Evolutionary conservation across 164 flowering plant species (phyloP), one percentile per base, ranked within the genome.

Genomic region (Nelumbo lutea): DNA sequence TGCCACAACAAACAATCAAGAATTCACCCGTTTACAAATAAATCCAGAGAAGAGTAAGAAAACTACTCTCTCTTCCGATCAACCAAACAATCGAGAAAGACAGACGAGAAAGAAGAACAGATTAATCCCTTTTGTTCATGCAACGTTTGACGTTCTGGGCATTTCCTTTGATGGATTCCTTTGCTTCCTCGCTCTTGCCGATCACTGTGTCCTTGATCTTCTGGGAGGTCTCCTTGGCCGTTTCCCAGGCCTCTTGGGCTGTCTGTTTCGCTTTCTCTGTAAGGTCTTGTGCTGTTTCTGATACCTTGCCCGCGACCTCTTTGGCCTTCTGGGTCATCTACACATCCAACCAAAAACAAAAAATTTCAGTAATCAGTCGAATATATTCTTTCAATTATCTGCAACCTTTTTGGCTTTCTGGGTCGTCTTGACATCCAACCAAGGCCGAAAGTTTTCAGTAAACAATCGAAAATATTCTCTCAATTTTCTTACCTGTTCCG

Each of bases 201-300:
- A 82, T 86, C 61, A 83, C 80, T 15, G 86, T 83, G 53, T 87
- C 88, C 63, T 85, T 86, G 1, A 86, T 67, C 83, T 84, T 88
- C 77, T 84, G 81, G 1, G 83, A 64, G 1, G 84, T 76, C 11
- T 77, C 87, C 73, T 81, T 83, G 6, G 86, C 80, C 0, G 80
- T 67, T 43, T 68, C 90, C 93, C 85, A 82, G 4, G 85, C 85
- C 0, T 73, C 85, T 39, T 83, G 74, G 70, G 70, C 74, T 4
- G 83, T 79, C 71, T 82, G 69, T 77, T 82, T 82, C 15, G 88
- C 82, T 69, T 76, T 83, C 62, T 83, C 86, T 1, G 73, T 70
- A 8, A 69, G 69, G 41, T 70, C 78, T 43, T 69, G 59, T 5
- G 73, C 76, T 42, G 70, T 46, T 45, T 14, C 0, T 5, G 70